Conservation (phyloP, 352 stramenopile genomes). For the Globisporangium ultimum region DNA sequence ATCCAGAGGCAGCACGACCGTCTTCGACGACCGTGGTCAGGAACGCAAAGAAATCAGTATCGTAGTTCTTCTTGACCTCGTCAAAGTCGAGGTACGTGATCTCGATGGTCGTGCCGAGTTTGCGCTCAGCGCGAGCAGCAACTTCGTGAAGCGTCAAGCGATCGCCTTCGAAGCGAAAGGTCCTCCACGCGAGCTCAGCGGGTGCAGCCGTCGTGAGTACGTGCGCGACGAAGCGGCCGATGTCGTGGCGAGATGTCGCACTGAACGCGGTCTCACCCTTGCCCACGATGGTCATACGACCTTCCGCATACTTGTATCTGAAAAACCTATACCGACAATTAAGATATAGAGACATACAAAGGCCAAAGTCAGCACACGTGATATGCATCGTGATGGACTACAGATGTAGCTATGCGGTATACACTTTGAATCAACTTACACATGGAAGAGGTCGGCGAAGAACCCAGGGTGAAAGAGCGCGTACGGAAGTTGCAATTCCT, state of each 20-base stretch:
- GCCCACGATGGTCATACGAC: constrained; percentile 2
- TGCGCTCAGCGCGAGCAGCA: constrained; percentile 1
- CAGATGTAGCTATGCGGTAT: too few relatives aligned
- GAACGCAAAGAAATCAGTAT: constrained; percentile 1
- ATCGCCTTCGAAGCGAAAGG: too few relatives aligned
- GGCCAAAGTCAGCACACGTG: too few relatives aligned
- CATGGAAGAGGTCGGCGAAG: too few relatives aligned
- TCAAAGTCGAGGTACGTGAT: constrained; percentile 1
- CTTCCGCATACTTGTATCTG: constrained; percentile 3
- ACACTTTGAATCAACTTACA: too few relatives aligned
- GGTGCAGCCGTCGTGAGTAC: not conserved
- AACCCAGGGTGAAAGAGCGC: too few relatives aligned
- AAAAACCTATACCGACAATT: not conserved
- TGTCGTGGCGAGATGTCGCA: constrained; percentile 1
- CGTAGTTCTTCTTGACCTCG: not conserved
- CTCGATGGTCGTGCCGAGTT: constrained; percentile 5
- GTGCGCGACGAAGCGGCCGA: constrained; percentile 8
- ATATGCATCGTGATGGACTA: too few relatives aligned
- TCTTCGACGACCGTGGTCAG: not conserved
- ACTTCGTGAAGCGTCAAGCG: constrained; percentile 1
- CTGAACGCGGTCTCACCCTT: constrained; percentile 4
- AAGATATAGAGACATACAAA: too few relatives aligned
- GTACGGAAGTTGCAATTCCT: too few relatives aligned
- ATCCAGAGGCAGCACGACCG: too few relatives aligned
- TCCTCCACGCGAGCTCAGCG: too few relatives aligned